phyloP scores from a whole-genome alignment of 2,329 filamentous ascomycete genomes.

The Trichoderma koningiopsis region DNA sequence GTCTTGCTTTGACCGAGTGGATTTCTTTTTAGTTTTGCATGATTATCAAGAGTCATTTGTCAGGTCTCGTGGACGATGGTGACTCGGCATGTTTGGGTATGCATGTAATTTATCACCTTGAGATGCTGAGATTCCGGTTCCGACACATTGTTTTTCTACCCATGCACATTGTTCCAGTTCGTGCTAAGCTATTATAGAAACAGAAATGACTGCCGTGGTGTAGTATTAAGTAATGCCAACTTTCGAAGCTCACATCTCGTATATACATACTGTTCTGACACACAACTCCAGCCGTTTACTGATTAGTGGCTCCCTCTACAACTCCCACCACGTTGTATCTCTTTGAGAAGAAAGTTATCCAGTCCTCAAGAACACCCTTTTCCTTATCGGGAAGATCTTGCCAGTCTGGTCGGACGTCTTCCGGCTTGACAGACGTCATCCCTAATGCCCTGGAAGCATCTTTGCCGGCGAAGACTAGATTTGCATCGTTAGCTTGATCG shows the following conservation, averaged over 20 bases:
- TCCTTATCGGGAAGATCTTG: conserved; percentile 81
- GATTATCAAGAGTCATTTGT: not conserved
- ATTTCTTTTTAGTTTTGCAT: not conserved
- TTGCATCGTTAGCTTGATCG: not conserved
- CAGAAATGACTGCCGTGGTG: not conserved
- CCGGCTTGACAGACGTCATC: conserved; percentile 79
- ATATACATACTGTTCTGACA: not conserved
- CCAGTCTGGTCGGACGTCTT: conserved; percentile 84
- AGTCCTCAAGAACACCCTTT: conserved; percentile 82
- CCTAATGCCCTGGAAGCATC: conserved; percentile 92
- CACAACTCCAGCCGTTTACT: conserved; percentile 38
- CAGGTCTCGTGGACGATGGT: not conserved
- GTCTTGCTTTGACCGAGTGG: not conserved
- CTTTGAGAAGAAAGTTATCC: conserved; percentile 96
- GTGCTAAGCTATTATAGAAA: not conserved
- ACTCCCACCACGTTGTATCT: conserved; percentile 86
- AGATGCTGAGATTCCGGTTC: not conserved
- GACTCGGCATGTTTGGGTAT: not conserved
- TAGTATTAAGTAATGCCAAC: not conserved
- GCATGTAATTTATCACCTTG: not conserved
- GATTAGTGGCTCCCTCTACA: conserved; percentile 63
- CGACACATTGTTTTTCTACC: not conserved
- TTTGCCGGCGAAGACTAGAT: conserved; percentile 87
- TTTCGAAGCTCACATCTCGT: not conserved
- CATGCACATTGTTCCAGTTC: not conserved